These are phyloP conservation scores for Clonostachys solani DNA, from an alignment of 2,329 filamentous ascomycete genomes.

Conservation along the genomic window DNA sequence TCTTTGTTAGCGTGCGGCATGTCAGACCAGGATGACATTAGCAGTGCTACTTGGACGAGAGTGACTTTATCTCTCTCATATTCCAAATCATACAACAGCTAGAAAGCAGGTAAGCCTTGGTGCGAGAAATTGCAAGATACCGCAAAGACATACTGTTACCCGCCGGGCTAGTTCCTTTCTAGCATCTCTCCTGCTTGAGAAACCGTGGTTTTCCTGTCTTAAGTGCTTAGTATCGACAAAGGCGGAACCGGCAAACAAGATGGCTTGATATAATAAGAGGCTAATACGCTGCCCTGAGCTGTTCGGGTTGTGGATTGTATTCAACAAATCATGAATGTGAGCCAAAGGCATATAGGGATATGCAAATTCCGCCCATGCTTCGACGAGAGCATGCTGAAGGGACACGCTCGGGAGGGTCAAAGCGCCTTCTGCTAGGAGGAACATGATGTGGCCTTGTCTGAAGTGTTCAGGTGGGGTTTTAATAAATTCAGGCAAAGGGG, in stretches of 20 bases:
- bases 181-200: slow-evolving; percentile 71
- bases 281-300: slow-evolving; percentile 65
- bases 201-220: slow-evolving; percentile 62
- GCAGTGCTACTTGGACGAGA: slow-evolving; percentile 79
- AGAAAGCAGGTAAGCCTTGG: neutral
- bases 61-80: slow-evolving; percentile 88
- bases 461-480: too few species aligned
- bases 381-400: slow-evolving; percentile 76
- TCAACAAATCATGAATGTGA: slow-evolving; percentile 36
- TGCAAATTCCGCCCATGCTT: slow-evolving; percentile 82
- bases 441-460: too few species aligned
- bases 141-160: slow-evolving; percentile 57
- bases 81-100: slow-evolving; percentile 94
- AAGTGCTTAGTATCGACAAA: slow-evolving; percentile 81
- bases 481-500: too few species aligned
- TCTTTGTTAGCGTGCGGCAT: slow-evolving; percentile 89
- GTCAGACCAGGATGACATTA: slow-evolving; percentile 98
- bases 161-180: slow-evolving; percentile 86
- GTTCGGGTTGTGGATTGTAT: neutral
- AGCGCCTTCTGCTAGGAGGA: slow-evolving; percentile 54
- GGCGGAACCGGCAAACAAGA: slow-evolving; percentile 89
- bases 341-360: slow-evolving; percentile 92
- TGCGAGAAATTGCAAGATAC: too few species aligned
- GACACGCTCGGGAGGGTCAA: slow-evolving; percentile 66
- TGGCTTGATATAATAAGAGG: slow-evolving; percentile 84